Evolutionary conservation across 176 grass and related monocot species (phyloP).

Genomic region (Eragrostis curvula): DNA sequence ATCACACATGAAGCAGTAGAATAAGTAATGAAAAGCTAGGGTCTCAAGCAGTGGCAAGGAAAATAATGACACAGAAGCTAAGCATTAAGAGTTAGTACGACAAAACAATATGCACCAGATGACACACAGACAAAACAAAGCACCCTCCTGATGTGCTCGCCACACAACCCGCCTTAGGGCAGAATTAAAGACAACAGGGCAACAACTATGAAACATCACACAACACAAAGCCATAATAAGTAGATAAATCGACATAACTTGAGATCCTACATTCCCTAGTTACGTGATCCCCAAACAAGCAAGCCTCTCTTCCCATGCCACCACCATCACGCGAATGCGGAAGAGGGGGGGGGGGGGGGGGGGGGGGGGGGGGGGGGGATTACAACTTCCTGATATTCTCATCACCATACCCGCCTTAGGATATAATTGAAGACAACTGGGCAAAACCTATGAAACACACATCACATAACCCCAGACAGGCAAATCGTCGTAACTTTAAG

Average conservation of each 20-base stretch:
- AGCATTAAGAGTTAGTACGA: neutral
- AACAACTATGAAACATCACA: neutral
- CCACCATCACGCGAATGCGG: neutral
- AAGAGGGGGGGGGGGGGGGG: neutral
- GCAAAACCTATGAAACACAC: too few relatives aligned
- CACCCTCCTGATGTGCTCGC: conserved; percentile 5
- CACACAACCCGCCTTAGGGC: neutral
- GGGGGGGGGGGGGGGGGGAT: neutral
- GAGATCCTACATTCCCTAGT: neutral
- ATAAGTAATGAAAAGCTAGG: neutral
- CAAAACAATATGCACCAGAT: neutral
- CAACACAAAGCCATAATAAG: neutral
- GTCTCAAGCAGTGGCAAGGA: neutral
- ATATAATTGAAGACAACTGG: neutral
- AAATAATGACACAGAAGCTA: neutral
- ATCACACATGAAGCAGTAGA: neutral
- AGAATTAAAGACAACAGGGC: neutral
- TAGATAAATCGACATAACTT: neutral
- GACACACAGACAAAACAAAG: neutral
- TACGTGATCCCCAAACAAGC: neutral
- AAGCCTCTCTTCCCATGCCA: neutral
- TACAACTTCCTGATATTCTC: conserved; percentile 9
- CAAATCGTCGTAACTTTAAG: neutral
- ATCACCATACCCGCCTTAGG: neutral
- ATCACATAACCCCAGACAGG: neutral